Conservation (phyloP, 352 stramenopile genomes). For the Phytophthora cactorum region DNA sequence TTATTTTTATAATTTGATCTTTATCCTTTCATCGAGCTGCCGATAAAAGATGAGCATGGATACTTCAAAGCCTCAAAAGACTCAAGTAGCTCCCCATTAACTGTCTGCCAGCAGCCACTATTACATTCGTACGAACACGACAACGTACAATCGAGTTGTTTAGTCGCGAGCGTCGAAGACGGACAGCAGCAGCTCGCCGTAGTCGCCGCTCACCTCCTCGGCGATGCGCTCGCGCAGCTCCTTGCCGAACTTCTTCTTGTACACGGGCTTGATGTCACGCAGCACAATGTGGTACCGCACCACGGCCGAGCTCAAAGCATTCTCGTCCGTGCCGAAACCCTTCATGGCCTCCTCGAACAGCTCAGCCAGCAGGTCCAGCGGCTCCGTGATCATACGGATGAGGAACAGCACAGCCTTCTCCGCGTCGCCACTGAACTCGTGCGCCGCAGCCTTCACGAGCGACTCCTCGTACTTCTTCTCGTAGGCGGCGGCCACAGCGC, state of each 20-base stretch:
- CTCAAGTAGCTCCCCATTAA: too few species aligned
- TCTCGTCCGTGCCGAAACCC: conserved; percentile 75
- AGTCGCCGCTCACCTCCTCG: conserved; percentile 77
- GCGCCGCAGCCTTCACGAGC: conserved; percentile 63
- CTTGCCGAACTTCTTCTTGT: conserved; percentile 85
- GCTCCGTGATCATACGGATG: conserved; percentile 69
- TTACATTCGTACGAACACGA: too few species aligned
- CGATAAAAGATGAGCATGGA: too few species aligned
- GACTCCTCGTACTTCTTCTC: conserved; percentile 75
- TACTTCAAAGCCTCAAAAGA: too few species aligned
- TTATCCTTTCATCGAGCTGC: too few species aligned
- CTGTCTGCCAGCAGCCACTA: too few species aligned
- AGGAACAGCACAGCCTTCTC: conserved; percentile 72
- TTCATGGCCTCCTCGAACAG: conserved; percentile 79
- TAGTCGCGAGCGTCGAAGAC: conserved; percentile 63
- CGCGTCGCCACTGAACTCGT: conserved; percentile 69
- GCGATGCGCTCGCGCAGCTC: conserved; percentile 84
- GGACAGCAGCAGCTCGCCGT: conserved; percentile 66
- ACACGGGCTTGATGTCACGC: conserved; percentile 80
- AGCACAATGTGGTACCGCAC: conserved; percentile 87
- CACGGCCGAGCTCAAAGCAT: conserved; percentile 62
- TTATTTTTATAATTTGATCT: too few species aligned
- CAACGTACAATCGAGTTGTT: not conserved
- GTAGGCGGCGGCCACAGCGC: conserved; percentile 63
- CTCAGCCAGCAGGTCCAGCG: conserved; percentile 65